Conservation (phyloP, 345 rosid species). For the Populus alba region DNA sequence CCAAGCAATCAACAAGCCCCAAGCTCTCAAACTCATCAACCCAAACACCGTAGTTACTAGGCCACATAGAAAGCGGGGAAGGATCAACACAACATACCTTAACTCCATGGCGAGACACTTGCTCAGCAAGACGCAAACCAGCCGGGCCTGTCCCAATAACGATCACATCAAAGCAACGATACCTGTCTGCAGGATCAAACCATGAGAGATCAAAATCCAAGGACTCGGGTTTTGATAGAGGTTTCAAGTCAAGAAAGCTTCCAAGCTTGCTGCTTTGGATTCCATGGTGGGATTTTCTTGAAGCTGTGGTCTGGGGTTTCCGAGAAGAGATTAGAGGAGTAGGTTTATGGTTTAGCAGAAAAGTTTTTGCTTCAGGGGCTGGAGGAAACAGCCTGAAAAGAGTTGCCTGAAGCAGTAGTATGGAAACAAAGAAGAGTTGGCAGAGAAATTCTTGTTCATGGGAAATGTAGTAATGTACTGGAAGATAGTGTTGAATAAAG, state of each 20-base stretch:
- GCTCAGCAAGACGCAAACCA: conserved; percentile 66
- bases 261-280: conserved; percentile 38
- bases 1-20: conserved; percentile 53
- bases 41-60: conserved; percentile 70
- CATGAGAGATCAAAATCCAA: conserved; percentile 43
- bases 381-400: conserved; percentile 19
- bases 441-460: not conserved
- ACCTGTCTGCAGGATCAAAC: conserved; percentile 33
- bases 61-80: conserved; percentile 60
- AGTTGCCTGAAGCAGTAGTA: conserved; percentile 19
- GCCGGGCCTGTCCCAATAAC: conserved; percentile 67
- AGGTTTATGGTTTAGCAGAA: conserved; percentile 5
- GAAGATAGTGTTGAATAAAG: not conserved
- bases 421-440: not conserved
- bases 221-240: conserved; percentile 33
- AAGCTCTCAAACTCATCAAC: conserved; percentile 65
- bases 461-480: too few species aligned
- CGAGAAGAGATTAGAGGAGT: conserved; percentile 13
- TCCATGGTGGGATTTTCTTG: conserved; percentile 11
- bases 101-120: conserved; percentile 45
- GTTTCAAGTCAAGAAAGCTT: conserved; percentile 48
- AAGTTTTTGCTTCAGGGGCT: conserved; percentile 15
- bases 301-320: not conserved
- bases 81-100: conserved; percentile 69
- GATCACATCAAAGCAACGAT: conserved; percentile 45